These are phyloP conservation scores for Echium plantagineum DNA, from an alignment of 257 asterid genomes.

Conservation along the genomic window DNA sequence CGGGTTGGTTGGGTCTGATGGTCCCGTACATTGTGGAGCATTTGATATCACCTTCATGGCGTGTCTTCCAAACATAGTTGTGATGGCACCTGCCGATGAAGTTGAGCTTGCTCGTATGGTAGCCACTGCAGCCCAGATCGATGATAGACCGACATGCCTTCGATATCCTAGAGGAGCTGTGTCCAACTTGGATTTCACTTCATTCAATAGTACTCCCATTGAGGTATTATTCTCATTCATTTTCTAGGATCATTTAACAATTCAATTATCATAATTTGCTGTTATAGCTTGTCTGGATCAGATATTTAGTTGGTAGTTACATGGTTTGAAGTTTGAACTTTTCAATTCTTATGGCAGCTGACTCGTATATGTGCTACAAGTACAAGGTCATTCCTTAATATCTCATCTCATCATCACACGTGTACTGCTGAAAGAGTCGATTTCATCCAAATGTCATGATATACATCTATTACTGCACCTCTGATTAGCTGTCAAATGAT, in stretches of 20 bases:
- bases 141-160: slow-evolving; percentile 75
- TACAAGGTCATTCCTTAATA: no score
- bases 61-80: slow-evolving; percentile 89
- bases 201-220: slow-evolving; percentile 34
- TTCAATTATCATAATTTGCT: neutral
- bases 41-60: slow-evolving; percentile 82
- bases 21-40: slow-evolving; percentile 67
- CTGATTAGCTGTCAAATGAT: neutral
- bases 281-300: no score
- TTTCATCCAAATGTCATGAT: neutral
- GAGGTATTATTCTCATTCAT: slow-evolving; percentile 33
- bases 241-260: neutral
- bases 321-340: no score
- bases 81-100: slow-evolving; percentile 92
- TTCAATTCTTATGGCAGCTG: no score
- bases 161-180: slow-evolving; percentile 79
- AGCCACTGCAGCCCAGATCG: slow-evolving; percentile 47
- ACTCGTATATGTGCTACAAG: no score
- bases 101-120: slow-evolving; percentile 76
- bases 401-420: no score
- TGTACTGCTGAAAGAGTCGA: no score
- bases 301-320: no score
- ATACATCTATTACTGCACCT: no score
- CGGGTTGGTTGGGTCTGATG: slow-evolving; percentile 75
- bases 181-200: slow-evolving; percentile 19